Evolutionary conservation across 768 basidiomycete species (phyloP).

Genomic region (Collybia sp.): DNA sequence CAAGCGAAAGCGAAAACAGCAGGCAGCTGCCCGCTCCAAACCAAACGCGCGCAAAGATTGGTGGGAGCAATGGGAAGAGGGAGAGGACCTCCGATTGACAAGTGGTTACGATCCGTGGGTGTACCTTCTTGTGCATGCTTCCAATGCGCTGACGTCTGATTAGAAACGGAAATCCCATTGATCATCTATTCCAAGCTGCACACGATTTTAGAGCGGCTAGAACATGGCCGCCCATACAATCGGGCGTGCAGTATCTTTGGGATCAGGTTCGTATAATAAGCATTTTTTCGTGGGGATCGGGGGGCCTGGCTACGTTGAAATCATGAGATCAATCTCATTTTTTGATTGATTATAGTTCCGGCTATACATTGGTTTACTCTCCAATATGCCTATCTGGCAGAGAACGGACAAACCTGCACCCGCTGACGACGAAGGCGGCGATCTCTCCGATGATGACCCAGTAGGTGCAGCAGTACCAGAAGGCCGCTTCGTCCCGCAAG

Average conservation of each 20-base stretch:
- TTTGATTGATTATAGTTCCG: too few species aligned
- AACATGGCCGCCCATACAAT: conserved; percentile 31
- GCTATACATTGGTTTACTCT: conserved; percentile 53
- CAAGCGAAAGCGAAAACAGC: conserved; percentile 44
- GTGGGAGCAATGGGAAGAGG: conserved; percentile 72
- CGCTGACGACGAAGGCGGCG: conserved; percentile 25
- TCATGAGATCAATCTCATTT: not conserved
- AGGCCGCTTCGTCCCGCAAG: conserved; percentile 6
- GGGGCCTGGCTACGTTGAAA: not conserved
- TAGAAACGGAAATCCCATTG: conserved; percentile 41
- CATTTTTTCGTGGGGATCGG: too few species aligned
- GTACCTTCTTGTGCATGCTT: not conserved
- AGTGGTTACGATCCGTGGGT: conserved; percentile 50
- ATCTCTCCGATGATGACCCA: conserved; percentile 28
- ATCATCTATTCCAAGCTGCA: conserved; percentile 57
- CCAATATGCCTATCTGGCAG: conserved; percentile 40
- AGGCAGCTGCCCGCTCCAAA: conserved; percentile 12
- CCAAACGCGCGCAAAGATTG: conserved; percentile 32
- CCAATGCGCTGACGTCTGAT: not conserved
- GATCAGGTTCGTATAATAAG: conserved; percentile 45
- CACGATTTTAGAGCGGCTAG: conserved; percentile 46
- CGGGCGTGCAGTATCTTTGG: conserved; percentile 47
- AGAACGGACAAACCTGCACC: conserved; percentile 26
- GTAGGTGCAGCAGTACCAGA: conserved; percentile 19
- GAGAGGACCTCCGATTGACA: conserved; percentile 42